A percentile compares a stretch with the other conserved stretches of the same genome.
These are phyloP conservation scores for Hypoxylon lenormandii DNA, from an alignment of 495 filamentous ascomycete genomes.

Conservation along the genomic window DNA sequence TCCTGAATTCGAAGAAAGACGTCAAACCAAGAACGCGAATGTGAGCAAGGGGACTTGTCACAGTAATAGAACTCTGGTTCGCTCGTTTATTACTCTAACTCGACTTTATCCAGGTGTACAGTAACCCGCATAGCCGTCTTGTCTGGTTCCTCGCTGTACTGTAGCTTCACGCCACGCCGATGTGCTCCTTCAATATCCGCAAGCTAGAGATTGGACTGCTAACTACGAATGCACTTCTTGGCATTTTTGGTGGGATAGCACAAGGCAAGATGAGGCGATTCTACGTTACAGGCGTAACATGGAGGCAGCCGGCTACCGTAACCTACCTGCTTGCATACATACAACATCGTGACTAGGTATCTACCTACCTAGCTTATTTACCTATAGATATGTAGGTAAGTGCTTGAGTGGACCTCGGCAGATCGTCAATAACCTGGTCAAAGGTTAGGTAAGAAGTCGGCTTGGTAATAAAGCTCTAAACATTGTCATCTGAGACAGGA, in stretches of 20 bases:
- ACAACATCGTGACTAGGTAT: not conserved
- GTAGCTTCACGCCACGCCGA: constrained; percentile 15
- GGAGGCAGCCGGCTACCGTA: constrained; percentile 1
- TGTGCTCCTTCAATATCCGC: constrained; percentile 22
- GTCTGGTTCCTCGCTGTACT: constrained; percentile 13
- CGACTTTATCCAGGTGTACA: constrained; percentile 28
- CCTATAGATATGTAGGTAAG: not conserved
- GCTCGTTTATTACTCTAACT: constrained; percentile 32
- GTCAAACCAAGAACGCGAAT: constrained; percentile 25
- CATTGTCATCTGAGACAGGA: constrained; percentile 36
- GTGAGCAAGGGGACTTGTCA: constrained; percentile 33
- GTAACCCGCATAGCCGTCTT: constrained; percentile 29
- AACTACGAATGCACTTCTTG: constrained; percentile 16
- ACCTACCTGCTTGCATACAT: constrained; percentile 16
- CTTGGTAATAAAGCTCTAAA: constrained; percentile 42
- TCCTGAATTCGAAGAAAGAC: constrained; percentile 22
- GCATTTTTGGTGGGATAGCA: constrained; percentile 7
- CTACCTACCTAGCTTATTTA: not conserved
- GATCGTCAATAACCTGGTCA: constrained; percentile 32
- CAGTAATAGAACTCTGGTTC: constrained; percentile 41
- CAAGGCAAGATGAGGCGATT: constrained; percentile 29
- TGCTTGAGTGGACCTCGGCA: constrained; percentile 35
- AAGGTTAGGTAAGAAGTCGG: constrained; percentile 31
- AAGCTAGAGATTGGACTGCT: constrained; percentile 13
- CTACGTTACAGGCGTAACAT: constrained; percentile 39